Evolutionary conservation across 2,329 filamentous ascomycete species (phyloP).

Genomic region (Ustulina deusta): DNA sequence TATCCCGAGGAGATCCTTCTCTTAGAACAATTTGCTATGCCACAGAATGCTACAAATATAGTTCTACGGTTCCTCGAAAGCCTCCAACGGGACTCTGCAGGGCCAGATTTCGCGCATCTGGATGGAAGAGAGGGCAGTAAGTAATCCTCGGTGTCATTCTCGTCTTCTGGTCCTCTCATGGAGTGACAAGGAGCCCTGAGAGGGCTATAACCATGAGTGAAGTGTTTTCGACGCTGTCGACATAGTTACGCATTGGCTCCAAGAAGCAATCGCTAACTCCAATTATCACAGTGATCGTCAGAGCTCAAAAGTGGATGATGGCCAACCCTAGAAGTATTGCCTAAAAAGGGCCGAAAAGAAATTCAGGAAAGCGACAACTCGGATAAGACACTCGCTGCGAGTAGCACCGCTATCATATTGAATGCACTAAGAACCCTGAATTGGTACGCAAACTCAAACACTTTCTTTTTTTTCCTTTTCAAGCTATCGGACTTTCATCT

Average conservation of each 20-base stretch:
- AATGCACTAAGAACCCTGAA: background rate
- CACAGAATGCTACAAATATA: slow-evolving; percentile 1
- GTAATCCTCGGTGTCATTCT: background rate
- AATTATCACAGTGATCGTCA: slow-evolving; percentile 21
- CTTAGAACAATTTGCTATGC: slow-evolving; percentile 20
- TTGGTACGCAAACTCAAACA: background rate
- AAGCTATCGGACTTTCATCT: background rate
- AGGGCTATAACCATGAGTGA: background rate
- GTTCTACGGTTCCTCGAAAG: slow-evolving; percentile 33
- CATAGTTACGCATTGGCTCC: background rate
- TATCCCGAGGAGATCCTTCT: slow-evolving; percentile 21
- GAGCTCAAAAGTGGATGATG: slow-evolving; percentile 37
- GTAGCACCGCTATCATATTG: background rate
- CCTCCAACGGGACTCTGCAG: slow-evolving; percentile 29
- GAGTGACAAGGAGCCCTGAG: background rate
- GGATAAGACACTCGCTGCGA: background rate
- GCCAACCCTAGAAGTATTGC: slow-evolving; percentile 16
- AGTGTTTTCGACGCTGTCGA: background rate
- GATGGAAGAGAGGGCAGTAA: slow-evolving; percentile 31
- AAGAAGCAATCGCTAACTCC: background rate
- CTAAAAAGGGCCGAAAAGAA: background rate
- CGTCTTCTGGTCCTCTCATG: background rate
- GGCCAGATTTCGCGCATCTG: slow-evolving; percentile 21
- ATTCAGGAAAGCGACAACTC: background rate
- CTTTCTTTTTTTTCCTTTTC: background rate